A percentile compares a stretch with the other conserved stretches of the same genome.
Conservation (phyloP, 306 rosid species). For the Rosa multiflora region DNA sequence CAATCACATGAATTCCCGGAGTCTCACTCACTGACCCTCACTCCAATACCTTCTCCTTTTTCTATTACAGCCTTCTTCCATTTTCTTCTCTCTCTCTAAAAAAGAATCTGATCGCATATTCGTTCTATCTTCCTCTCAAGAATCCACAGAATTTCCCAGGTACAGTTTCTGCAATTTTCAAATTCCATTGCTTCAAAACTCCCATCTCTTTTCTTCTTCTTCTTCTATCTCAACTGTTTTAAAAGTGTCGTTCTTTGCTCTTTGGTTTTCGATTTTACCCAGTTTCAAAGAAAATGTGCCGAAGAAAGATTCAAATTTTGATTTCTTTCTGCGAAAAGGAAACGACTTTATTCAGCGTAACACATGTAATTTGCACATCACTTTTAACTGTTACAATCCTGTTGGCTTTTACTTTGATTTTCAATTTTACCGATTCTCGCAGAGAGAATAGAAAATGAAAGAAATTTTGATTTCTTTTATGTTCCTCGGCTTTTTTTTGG, state of each 20-base stretch:
- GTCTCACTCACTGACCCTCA: neutral
- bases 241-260: neutral
- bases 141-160: neutral
- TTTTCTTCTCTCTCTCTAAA: neutral
- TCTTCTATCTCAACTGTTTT: neutral
- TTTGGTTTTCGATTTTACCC: neutral
- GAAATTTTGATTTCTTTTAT: neutral
- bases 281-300: neutral
- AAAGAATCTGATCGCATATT: neutral
- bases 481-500: constrained; percentile 12
- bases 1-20: constrained; percentile 26
- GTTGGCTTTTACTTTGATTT: neutral
- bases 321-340: neutral
- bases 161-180: neutral
- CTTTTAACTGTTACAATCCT: neutral
- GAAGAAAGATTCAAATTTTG: neutral
- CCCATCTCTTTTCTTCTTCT: too few species aligned
- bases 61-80: neutral
- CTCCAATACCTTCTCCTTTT: neutral
- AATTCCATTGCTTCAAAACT: neutral
- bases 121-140: neutral
- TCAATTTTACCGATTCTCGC: neutral
- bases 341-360: neutral
- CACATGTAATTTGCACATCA: neutral
- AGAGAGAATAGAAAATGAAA: neutral